phyloP scores from a whole-genome alignment of 306 rosid species.

The Prosopis cineraria region DNA sequence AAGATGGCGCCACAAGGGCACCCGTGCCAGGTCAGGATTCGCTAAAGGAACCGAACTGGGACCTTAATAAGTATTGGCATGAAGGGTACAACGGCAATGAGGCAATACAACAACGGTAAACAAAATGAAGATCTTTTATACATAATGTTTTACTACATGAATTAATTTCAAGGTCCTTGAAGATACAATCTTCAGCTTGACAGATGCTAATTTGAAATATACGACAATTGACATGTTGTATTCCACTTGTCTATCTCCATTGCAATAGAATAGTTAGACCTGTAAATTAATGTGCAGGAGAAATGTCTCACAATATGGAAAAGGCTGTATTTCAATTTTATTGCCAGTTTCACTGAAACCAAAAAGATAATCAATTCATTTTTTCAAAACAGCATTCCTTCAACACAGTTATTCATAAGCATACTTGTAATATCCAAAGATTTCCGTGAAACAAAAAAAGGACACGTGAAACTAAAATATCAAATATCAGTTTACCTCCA shows the following conservation, averaged over 20 bases:
- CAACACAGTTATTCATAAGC: neutral
- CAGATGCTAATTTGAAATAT: slow-evolving; percentile 3
- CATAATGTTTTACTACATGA: slow-evolving; percentile 22
- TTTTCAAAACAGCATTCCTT: neutral
- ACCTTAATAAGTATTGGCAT: slow-evolving; percentile 11
- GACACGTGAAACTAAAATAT: neutral
- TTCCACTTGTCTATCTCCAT: neutral
- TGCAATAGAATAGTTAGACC: neutral
- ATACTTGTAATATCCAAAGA: neutral
- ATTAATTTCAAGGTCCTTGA: slow-evolving; percentile 17
- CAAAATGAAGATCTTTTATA: slow-evolving; percentile 22
- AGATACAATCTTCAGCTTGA: neutral
- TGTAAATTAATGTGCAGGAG: neutral
- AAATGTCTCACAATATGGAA: neutral
- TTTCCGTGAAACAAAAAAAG: neutral
- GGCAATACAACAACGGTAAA: slow-evolving; percentile 25
- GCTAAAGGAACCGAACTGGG: no score
- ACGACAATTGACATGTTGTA: neutral
- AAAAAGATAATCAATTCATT: neutral
- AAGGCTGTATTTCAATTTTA: neutral
- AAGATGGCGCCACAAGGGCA: neutral
- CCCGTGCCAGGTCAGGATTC: neutral
- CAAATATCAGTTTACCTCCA: neutral
- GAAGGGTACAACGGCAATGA: slow-evolving; percentile 11
- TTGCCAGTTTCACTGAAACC: neutral